These are phyloP conservation scores for Arctium lappa DNA, from an alignment of 129 eudicot species.

Conservation along the genomic window DNA sequence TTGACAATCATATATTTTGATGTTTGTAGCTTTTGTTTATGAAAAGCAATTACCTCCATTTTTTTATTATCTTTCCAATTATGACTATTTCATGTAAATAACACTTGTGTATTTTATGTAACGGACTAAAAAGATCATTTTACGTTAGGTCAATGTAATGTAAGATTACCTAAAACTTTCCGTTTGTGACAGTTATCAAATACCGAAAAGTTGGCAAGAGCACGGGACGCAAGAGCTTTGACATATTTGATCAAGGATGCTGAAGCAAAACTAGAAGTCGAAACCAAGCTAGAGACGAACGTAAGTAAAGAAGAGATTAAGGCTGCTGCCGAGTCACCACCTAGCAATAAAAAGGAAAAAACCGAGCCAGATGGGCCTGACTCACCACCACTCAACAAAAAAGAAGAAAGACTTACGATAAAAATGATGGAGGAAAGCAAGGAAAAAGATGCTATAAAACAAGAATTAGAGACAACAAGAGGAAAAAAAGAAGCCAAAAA, in stretches of 20 bases:
- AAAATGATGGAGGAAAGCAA: constrained; percentile 19
- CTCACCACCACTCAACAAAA: constrained; percentile 6
- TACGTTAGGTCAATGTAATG: background rate
- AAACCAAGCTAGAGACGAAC: constrained; percentile 17
- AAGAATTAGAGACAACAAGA: background rate
- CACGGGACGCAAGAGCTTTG: constrained; percentile 72
- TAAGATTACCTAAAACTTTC: background rate
- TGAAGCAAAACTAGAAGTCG: constrained; percentile 52
- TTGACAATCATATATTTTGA: background rate
- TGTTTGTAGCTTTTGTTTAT: background rate
- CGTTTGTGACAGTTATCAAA: constrained; percentile 44
- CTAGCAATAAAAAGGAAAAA: constrained; percentile 14
- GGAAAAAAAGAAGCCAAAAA: background rate
- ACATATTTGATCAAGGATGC: constrained; percentile 51
- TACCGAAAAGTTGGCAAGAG: constrained; percentile 50
- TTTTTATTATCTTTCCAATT: background rate
- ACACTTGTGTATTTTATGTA: background rate
- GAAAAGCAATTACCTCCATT: background rate
- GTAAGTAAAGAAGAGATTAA: background rate
- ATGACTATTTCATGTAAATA: background rate
- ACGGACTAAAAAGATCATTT: background rate
- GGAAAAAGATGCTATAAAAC: background rate
- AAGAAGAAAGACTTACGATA: constrained; percentile 1
- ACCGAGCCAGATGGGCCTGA: constrained; percentile 20
- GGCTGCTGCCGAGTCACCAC: constrained; percentile 7